phyloP scores from a whole-genome alignment of 257 asterid genomes.

The Solanum chmielewskii region DNA sequence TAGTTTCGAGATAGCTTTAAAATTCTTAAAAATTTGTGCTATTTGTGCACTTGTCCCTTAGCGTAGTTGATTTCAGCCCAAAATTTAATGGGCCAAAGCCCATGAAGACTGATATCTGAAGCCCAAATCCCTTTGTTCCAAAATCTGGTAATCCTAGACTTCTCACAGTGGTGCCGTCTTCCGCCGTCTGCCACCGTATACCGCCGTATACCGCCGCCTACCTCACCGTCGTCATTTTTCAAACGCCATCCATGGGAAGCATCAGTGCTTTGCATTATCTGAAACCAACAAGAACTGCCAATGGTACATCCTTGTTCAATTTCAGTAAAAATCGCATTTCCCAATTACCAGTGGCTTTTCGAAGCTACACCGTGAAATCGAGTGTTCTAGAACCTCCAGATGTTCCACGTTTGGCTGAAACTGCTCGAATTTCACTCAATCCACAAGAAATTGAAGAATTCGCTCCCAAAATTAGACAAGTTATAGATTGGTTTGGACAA shows the following conservation, averaged over 20 bases:
- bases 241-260: slow-evolving; percentile 1
- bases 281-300: background rate
- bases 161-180: background rate
- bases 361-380: slow-evolving; percentile 20
- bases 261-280: slow-evolving; percentile 5
- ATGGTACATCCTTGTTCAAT: background rate
- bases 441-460: slow-evolving; percentile 53
- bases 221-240: background rate
- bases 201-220: background rate
- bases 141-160: background rate
- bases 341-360: background rate
- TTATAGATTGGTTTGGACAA: slow-evolving; percentile 76
- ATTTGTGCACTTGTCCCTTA: background rate
- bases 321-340: background rate
- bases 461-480: slow-evolving; percentile 60
- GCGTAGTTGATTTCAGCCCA: background rate
- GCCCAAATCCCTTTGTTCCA: background rate
- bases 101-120: background rate
- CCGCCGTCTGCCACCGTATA: background rate
- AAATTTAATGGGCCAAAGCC: background rate
- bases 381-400: slow-evolving; percentile 50
- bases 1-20: background rate
- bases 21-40: background rate
- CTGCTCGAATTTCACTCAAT: slow-evolving; percentile 74
- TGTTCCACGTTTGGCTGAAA: slow-evolving; percentile 59